Percentiles rank a stretch among this genome's conserved stretches.
phyloP scores from a whole-genome alignment of 352 stramenopile species.

The Globisporangium abappressorium region DNA sequence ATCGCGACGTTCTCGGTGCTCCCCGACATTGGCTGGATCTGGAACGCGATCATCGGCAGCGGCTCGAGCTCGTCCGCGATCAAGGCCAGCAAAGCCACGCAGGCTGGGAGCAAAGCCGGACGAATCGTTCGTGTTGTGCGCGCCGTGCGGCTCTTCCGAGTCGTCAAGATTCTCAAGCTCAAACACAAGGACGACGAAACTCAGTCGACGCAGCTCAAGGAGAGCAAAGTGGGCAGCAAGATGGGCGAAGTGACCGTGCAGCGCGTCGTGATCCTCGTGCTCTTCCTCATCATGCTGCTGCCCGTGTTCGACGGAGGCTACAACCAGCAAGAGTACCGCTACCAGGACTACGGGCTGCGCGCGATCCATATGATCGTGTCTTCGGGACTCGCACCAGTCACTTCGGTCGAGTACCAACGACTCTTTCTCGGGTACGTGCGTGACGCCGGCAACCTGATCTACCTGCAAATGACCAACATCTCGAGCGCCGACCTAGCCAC shows the following conservation, averaged over 20 bases:
- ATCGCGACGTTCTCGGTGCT: slow-evolving; percentile 84
- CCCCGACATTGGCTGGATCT: slow-evolving; percentile 83
- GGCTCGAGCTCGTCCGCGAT: slow-evolving; percentile 45
- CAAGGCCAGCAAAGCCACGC: slow-evolving; percentile 71
- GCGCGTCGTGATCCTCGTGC: slow-evolving; percentile 85
- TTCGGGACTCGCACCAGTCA: slow-evolving; percentile 33
- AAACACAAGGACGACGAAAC: slow-evolving; percentile 65
- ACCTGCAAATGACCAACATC: slow-evolving; percentile 58
- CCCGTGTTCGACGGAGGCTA: slow-evolving; percentile 84
- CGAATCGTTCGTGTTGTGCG: slow-evolving; percentile 85
- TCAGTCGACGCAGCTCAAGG: slow-evolving; percentile 37
- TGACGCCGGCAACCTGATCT: slow-evolving; percentile 52
- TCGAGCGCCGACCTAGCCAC: slow-evolving; percentile 28
- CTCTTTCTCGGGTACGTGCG: slow-evolving; percentile 70
- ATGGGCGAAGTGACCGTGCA: slow-evolving; percentile 88
- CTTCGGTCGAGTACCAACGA: slow-evolving; percentile 47
- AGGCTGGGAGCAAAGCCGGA: slow-evolving; percentile 71
- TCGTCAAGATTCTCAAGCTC: slow-evolving; percentile 87
- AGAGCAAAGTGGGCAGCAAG: slow-evolving; percentile 86
- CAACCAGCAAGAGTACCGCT: slow-evolving; percentile 69
- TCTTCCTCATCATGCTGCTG: slow-evolving; percentile 89
- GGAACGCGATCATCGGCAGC: slow-evolving; percentile 62
- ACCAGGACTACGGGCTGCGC: slow-evolving; percentile 83
- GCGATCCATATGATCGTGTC: slow-evolving; percentile 70
- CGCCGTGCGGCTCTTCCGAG: slow-evolving; percentile 76